A percentile compares a stretch with the other conserved stretches of the same genome.
Evolutionary conservation across 768 basidiomycete species (phyloP).

Genomic region (Psilocybe azurescens): DNA sequence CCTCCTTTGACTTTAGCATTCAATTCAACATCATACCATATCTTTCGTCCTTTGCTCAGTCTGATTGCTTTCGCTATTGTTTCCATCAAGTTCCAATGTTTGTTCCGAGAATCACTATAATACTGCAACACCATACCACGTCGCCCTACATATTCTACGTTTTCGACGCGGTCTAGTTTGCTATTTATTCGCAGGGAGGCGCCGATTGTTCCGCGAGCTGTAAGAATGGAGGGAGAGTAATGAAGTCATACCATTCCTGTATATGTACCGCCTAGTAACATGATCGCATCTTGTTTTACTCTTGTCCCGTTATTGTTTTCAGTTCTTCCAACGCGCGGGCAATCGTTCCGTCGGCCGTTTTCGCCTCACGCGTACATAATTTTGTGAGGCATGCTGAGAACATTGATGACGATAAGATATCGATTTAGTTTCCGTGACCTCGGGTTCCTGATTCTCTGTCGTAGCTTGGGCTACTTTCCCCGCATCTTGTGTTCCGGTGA

Average conservation of each 20-base stretch:
- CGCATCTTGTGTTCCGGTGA: conserved; percentile 20
- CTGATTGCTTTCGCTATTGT: conserved; percentile 22
- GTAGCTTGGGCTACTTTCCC: conserved; percentile 18
- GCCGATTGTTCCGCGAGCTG: conserved; percentile 21
- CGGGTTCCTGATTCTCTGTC: conserved; percentile 24
- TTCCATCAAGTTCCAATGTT: conserved; percentile 17
- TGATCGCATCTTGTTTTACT: conserved; percentile 30
- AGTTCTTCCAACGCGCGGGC: conserved; percentile 15
- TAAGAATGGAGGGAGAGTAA: conserved; percentile 35
- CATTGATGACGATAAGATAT: conserved; percentile 19
- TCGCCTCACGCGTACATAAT: neutral
- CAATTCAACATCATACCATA: conserved; percentile 5
- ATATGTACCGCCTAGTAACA: conserved; percentile 34
- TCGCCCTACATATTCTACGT: conserved; percentile 25
- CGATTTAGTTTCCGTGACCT: conserved; percentile 14
- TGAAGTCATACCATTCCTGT: conserved; percentile 42
- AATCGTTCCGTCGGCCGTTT: conserved; percentile 23
- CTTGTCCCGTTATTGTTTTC: conserved; percentile 23
- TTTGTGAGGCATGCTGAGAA: conserved; percentile 9
- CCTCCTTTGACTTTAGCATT: neutral
- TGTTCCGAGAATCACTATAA: conserved; percentile 18
- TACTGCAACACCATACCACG: conserved; percentile 21
- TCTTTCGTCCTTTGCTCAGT: conserved; percentile 8
- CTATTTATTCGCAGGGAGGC: conserved; percentile 24
- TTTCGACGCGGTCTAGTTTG: conserved; percentile 22